A percentile compares a stretch with the other conserved stretches of the same genome.
Conservation (phyloP, 1,139 yeast species). For the Hemisphaericaspora xylofermentans region DNA sequence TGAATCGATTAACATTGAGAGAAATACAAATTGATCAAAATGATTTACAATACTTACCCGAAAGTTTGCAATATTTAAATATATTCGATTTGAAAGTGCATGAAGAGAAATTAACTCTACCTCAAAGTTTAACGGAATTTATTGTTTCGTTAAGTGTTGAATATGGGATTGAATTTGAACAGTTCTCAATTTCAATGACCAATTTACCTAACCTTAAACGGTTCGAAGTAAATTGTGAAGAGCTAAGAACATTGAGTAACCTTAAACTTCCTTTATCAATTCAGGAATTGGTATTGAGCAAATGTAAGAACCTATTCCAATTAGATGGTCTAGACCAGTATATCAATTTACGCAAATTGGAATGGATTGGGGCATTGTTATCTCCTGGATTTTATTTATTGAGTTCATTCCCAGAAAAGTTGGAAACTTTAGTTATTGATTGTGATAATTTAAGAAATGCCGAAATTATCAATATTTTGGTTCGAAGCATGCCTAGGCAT, state of each 20-base stretch:
- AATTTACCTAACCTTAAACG: neutral
- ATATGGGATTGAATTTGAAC: conserved; percentile 1
- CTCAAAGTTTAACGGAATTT: conserved; percentile 5
- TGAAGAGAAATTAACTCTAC: conserved; percentile 1
- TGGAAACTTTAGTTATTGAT: conserved; percentile 7
- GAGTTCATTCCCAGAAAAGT: conserved; percentile 3
- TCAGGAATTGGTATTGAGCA: conserved; percentile 2
- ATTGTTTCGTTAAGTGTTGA: conserved; percentile 1
- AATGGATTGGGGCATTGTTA: conserved; percentile 9
- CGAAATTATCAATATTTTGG: conserved; percentile 3
- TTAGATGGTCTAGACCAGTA: conserved; percentile 4
- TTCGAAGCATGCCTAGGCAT: conserved; percentile 6
- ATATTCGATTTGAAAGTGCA: conserved; percentile 3
- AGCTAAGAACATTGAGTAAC: conserved; percentile 4
- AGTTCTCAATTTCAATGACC: neutral
- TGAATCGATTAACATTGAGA: conserved; percentile 5
- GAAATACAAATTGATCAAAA: conserved; percentile 2
- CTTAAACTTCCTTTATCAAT: conserved; percentile 5
- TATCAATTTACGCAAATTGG: conserved; percentile 4
- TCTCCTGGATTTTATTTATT: conserved; percentile 6
- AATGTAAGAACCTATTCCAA: conserved; percentile 5
- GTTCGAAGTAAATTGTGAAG: conserved; percentile 4
- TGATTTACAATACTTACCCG: conserved; percentile 4
- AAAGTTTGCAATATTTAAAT: conserved; percentile 4
- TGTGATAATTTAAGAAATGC: conserved; percentile 4